Base-by-base conservation (phyloP, 2,329 filamentous ascomycete genomes). In the Claviceps sorghi region DNA sequence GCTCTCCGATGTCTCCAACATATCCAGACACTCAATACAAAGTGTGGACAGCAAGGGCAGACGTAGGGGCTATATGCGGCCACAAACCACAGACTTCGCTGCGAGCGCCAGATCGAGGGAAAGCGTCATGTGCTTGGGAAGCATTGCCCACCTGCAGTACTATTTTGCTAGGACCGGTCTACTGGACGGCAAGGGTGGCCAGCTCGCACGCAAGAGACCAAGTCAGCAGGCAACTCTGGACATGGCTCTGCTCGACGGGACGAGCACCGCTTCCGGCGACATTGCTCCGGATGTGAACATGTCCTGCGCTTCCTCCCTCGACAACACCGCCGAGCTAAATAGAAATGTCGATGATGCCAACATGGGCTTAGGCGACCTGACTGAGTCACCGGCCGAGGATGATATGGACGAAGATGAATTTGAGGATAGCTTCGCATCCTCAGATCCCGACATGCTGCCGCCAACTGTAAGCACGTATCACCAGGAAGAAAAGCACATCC, bases 391-490 rank as follows among this genome's bases (percentile, higher is more conserved):
- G 2, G 62, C 69, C 21, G 72, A 74, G 21, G 72, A 74, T 3
- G 66, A 72, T n/a, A 57, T 62, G 29, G 65, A 64, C 5, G 61
- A 64, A 21, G 77, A 73, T 55, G 74, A 75, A 56, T 77, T 72
- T 48, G 79, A 81, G 44, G 79, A 82, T 30, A 65, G 59, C 51
- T 78, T 79, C 61, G 78, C 80, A 34, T 79, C 84, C 54, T 74
- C 75, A 21, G 86, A 88, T 54, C 78, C 81, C 32, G 78, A 84
- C 55, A 91, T 98, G 81, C 80, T 96, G 3, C 91, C 93, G n/a
- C 93, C 93, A 0, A 98, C 93, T 0, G 88, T 91, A 42, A 96
- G 90, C 75, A 98, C 93, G 3, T 98, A 97, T 68, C 89, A 87
- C 58, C 82, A 89, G 62, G 84, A 86, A 59, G 84, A 88, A 55